Evolutionary conservation across 1,139 yeast genomes (phyloP).

Genomic region (Williopsis jadinii): DNA sequence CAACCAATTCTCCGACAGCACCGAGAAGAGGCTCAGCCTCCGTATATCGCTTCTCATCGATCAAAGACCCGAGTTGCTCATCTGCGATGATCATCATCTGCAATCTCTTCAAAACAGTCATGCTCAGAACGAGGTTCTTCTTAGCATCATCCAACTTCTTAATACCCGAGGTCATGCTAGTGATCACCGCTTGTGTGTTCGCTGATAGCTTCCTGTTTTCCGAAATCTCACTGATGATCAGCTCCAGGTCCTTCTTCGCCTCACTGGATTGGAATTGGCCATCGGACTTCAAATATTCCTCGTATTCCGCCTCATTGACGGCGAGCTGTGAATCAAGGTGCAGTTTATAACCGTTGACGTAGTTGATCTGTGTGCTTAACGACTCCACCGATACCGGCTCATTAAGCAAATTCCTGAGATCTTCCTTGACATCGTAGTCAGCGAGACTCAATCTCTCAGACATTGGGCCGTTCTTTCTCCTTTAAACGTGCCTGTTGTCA

Average conservation of each 20-base stretch:
- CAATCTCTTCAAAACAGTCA: constrained; percentile 80
- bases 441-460: neutral
- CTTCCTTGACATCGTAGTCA: constrained; percentile 8
- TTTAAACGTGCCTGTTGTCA: no score
- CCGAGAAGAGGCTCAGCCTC: constrained; percentile 63
- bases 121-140: constrained; percentile 70
- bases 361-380: constrained; percentile 11
- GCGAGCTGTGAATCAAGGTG: constrained; percentile 38
- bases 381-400: constrained; percentile 7
- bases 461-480: neutral
- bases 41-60: constrained; percentile 46
- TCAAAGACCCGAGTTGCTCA: constrained; percentile 48
- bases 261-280: constrained; percentile 18
- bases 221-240: constrained; percentile 32
- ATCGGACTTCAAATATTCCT: constrained; percentile 19
- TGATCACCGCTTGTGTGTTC: constrained; percentile 57
- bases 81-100: constrained; percentile 83
- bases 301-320: constrained; percentile 27
- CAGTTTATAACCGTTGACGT: constrained; percentile 38
- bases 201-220: constrained; percentile 43
- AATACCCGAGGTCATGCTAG: constrained; percentile 68
- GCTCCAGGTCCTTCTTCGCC: constrained; percentile 19
- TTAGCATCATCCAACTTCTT: constrained; percentile 76
- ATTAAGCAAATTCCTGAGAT: constrained; percentile 7
- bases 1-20: constrained; percentile 73